Base-by-base conservation (phyloP, 352 stramenopile species). In the Phytophthora capsici region DNA sequence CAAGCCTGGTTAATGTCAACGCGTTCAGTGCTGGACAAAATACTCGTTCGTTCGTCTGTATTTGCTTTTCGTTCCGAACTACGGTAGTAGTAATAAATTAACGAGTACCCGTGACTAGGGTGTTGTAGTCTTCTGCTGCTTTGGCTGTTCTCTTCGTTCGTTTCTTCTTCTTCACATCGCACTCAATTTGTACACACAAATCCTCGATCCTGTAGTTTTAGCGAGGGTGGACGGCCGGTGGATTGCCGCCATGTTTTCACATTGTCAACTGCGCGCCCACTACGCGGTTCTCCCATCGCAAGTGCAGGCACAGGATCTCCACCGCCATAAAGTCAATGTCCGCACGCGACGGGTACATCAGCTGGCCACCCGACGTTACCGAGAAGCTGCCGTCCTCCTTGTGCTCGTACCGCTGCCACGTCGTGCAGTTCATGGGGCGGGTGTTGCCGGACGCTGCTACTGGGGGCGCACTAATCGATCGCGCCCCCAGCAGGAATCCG, bases 251-350 rank as follows among this genome's bases (percentile, higher is more conserved):
- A 32, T 19, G 26, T 17, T 17, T 52, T 69, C 44, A 75, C 46
- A 75, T 65, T 4, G 49, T 57, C 46, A 69, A 55, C 23, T 64
- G 56, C 19, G 34, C 14, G 12, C 64, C 69, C 37, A 71, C 22
- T 32, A 62, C 61, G 34, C 57, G 50, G 36, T 55, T 69, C 59
- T 79, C 71, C 71, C 71, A 79, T 19, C 71, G 71, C 58, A 75
- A 60, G 46, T 79, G 71, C 52, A 76, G 50, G 51, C 71, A 79
- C 50, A 71, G 41, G 26, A 76, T 69, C 63, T 79, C 71, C 26
- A 76, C 59, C 25, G 67, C 67, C 63, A 76, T 70, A 49, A 72
- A 73, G 19, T 79, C 46, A 30, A 72, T 50, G 40, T 73, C 71
- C 16, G 62, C 63, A 19, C 68, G 58, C 19, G 67, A 71, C 28